Conservation (phyloP, 106 monocot species). For the Xerophyta viscosa region DNA sequence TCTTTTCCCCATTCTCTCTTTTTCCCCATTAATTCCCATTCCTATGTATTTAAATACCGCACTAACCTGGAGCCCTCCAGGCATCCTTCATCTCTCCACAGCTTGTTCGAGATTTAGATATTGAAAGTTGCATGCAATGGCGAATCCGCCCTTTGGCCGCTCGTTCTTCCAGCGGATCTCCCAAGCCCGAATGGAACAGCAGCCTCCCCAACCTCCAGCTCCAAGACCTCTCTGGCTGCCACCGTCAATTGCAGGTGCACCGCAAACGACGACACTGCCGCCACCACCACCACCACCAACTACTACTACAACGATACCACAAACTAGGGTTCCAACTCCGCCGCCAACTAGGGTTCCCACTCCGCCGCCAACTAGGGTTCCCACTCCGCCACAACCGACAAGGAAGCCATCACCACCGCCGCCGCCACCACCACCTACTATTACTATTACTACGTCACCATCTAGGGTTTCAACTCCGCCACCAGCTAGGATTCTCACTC, state of each 20-base stretch:
- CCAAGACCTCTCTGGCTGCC: not conserved
- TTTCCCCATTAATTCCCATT: no score
- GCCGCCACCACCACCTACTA: not conserved
- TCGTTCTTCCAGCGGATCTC: conserved; percentile 37
- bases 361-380: no score
- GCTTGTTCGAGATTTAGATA: no score
- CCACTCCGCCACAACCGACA: not conserved
- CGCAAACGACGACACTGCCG: not conserved
- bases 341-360: no score
- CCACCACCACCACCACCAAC: not conserved
- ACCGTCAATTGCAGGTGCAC: not conserved
- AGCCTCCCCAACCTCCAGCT: not conserved
- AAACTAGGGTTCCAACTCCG: not conserved
- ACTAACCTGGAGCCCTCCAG: no score
- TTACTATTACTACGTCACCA: no score
- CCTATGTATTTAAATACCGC: no score
- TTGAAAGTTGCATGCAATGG: conserved; percentile 29
- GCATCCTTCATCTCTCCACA: no score
- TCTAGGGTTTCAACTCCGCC: no score
- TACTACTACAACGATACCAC: not conserved
- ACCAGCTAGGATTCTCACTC: not conserved
- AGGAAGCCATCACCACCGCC: not conserved
- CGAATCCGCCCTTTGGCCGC: conserved; percentile 23
- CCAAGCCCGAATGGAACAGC: conserved; percentile 15
- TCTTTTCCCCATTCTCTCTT: no score